Evolutionary conservation across 1,284 basidiomycete genomes (phyloP), one percentile per base, ranked within the genome.

Genomic region (Tetrapyrgos nigripes): DNA sequence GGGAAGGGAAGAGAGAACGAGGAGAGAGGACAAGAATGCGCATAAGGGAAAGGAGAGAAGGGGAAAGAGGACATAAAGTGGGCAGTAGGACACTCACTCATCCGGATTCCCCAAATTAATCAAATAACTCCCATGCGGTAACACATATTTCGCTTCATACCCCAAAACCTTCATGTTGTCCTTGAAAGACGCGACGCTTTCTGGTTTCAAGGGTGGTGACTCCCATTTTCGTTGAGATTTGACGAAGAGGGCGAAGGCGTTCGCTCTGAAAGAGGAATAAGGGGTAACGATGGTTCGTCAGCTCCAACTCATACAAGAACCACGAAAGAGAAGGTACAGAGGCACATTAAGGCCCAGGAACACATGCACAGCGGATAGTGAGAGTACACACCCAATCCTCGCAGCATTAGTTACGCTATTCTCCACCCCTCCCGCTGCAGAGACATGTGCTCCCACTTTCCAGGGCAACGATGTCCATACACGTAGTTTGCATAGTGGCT

Each of bases 21-120:
- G n/a, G n/a, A n/a, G n/a, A n/a, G n/a, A n/a, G n/a, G n/a, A n/a
- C 8, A 33, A 8, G 31, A 14, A 14, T 33, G 14, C 8, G 9
- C 14, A 33, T 33, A 8, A 33, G 9, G 14, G 9, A 8, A 14
- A 33, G 31, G 14, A 33, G 31, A 14, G 31, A 33, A 33, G 31
- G 31, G 23, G 52, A 35, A 19, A 37, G 44, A 33, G 24, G 57
- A 17, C 19, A 23, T 24, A 26, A 28, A 55, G 26, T 31, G 24
- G 4, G 33, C 45, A 50, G n/a, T 23, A 21, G 26, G 45, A 50
- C 13, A 74, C 88, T 59, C 57, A 92, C 91, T 65, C 65, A 62
- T 94, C 91, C 0, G 91, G 89, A 66, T 95, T 94, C 4, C 88
- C 93, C 0, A 96, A 79, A 68, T 96, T 96, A 59, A 95, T 84